Evolutionary conservation across 2,329 filamentous ascomycete genomes (phyloP), one percentile per base, ranked within the genome.

Genomic region (Pseudocercospora crystallina): DNA sequence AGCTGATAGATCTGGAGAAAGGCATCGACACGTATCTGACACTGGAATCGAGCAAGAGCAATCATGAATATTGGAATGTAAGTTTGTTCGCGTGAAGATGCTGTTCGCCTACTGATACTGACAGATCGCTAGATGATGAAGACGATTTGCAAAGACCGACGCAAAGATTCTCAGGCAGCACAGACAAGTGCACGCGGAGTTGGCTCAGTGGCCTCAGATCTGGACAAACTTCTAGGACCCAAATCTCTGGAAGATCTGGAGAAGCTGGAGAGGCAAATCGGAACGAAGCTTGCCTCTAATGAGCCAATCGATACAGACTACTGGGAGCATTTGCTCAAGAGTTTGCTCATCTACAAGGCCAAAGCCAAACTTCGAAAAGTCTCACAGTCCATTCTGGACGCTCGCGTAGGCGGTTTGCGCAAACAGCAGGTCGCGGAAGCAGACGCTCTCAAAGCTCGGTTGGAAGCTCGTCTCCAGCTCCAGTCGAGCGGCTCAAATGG

Each of bases 291-390:
- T 41, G 80, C 85, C 45, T 95, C 90, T 7, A 86, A 96, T 66
- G 91, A 96, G 65, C 85, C 89, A 8, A 92, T 99, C 59, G 94
- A 99, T 70, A 90, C 88, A 2, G 94, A 99, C 71, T 99, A 97
- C 69, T 99, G 94, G 94, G 90, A 95, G 67, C 89, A 96, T 67
- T 77, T 99, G 12, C 77, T 99, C 54, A 85, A 85, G 59, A 95
- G 86, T 66, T 75, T 99, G 56, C 78, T 87, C 5, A 84, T 96
- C 1, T 96, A 89, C 84, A 97, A 97, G 73, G 90, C 94, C 31
- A 90, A 89, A 69, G 90, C 90, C 2, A 90, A 86, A 68, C 73
- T 99, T 46, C 84, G 84, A 59, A 85, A 82, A 55, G 84, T 96
- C 12, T 91, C 86, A 59, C 83, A 89, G 58, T 82, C 82, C 10